A percentile compares a stretch with the other conserved stretches of the same genome.
These are phyloP conservation scores for Phytophthora hibernalis DNA, from an alignment of 352 stramenopile genomes.

Conservation along the genomic window DNA sequence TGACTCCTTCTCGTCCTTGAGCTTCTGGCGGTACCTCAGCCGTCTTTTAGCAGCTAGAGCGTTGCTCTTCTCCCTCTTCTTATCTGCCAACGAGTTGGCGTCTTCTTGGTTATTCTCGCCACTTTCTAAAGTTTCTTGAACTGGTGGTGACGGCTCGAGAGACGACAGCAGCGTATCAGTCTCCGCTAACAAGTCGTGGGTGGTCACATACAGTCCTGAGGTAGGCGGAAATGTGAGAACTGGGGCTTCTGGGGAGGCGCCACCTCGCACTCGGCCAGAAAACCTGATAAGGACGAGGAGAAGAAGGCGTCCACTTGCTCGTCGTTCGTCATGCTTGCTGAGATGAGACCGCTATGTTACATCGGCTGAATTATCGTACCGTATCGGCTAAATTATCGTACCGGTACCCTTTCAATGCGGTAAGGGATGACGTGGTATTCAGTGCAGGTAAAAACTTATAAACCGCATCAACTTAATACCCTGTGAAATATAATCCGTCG, in stretches of 20 bases:
- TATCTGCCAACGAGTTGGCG: background rate
- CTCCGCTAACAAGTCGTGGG: constrained; percentile 13
- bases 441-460: too few species aligned
- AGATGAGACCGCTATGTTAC: too few species aligned
- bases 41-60: constrained; percentile 19
- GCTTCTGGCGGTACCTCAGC: constrained; percentile 20
- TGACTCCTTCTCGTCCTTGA: constrained; percentile 23
- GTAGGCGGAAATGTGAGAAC: background rate
- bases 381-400: too few species aligned
- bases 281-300: constrained; percentile 8
- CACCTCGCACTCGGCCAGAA: constrained; percentile 12
- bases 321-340: constrained; percentile 20
- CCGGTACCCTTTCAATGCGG: too few species aligned
- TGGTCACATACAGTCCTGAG: constrained; percentile 1
- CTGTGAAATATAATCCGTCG: too few species aligned
- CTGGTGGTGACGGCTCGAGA: background rate
- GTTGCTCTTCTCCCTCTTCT: constrained; percentile 1
- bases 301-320: constrained; percentile 21
- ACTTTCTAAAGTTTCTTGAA: background rate
- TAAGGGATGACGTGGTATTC: too few species aligned
- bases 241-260: background rate
- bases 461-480: too few species aligned
- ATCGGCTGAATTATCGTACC: too few species aligned
- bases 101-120: background rate
- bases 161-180: constrained; percentile 24